These are phyloP conservation scores for Persicaria tinctoria DNA, from an alignment of 148 eudicot species.

Conservation along the genomic window DNA sequence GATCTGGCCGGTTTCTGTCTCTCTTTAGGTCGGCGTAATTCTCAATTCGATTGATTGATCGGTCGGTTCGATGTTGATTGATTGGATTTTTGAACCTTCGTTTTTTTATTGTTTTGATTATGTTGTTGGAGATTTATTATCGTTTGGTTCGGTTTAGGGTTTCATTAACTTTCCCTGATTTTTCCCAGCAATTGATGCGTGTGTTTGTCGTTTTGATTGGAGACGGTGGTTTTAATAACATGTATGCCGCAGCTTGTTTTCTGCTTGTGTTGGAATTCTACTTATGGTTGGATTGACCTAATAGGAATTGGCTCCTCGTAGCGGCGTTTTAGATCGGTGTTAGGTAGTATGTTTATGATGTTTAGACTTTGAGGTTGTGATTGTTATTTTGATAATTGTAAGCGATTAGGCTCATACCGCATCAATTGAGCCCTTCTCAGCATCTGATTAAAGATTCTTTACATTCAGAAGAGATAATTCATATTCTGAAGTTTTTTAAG, in stretches of 20 bases:
- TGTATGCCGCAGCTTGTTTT: too few species aligned
- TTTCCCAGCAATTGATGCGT: neutral
- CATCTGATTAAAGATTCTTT: too few species aligned
- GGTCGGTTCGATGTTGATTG: neutral
- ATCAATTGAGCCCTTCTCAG: too few species aligned
- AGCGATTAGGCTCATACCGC: neutral
- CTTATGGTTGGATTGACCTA: too few species aligned
- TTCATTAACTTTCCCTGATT: neutral
- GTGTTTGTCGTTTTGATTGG: neutral
- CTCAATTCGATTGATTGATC: neutral
- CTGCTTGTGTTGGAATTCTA: too few species aligned
- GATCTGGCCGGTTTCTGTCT: constrained; percentile 14
- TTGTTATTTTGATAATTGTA: neutral
- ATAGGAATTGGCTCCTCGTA: too few species aligned
- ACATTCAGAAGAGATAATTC: neutral
- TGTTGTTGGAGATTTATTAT: neutral
- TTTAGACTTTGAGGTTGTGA: too few species aligned
- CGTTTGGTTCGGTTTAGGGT: neutral
- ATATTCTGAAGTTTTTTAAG: neutral
- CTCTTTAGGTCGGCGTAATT: neutral
- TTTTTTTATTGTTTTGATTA: neutral
- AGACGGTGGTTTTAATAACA: neutral
- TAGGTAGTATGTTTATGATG: too few species aligned
- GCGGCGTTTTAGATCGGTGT: too few species aligned
- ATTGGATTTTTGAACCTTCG: neutral